Conservation (phyloP, 2,329 filamentous ascomycete species). For the Arthrobotrys sphaeroides region DNA sequence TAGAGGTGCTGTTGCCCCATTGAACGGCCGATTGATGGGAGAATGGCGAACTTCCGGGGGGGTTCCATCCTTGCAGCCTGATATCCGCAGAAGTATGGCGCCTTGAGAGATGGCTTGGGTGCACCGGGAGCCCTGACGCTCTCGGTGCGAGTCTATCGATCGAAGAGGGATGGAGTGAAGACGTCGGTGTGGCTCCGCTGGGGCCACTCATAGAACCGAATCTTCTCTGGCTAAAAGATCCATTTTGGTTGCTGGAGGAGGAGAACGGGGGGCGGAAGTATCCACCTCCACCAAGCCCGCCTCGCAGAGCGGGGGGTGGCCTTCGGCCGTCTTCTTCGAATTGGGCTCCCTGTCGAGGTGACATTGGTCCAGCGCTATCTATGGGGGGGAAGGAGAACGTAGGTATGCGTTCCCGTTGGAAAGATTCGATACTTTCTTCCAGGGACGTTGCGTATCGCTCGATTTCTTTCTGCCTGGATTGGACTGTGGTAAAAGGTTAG, state of each 20-base stretch:
- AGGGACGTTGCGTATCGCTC: slow-evolving; percentile 69
- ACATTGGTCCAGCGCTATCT: slow-evolving; percentile 78
- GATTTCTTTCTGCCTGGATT: slow-evolving; percentile 72
- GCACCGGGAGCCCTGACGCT: slow-evolving; percentile 61
- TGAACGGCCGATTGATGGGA: slow-evolving; percentile 70
- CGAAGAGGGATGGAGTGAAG: slow-evolving; percentile 78
- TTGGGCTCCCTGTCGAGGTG: slow-evolving; percentile 79
- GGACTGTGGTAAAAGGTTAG: slow-evolving; percentile 60
- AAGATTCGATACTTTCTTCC: slow-evolving; percentile 73
- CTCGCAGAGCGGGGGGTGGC: slow-evolving; percentile 70
- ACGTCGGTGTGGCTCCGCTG: slow-evolving; percentile 71
- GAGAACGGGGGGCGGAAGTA: slow-evolving; percentile 68
- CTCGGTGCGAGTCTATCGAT: slow-evolving; percentile 73
- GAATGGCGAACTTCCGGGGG: slow-evolving; percentile 63
- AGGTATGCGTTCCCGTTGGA: slow-evolving; percentile 70
- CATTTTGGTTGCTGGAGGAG: slow-evolving; percentile 34
- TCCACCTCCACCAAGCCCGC: slow-evolving; percentile 68
- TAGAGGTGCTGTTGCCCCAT: slow-evolving; percentile 75
- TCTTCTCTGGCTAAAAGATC: slow-evolving; percentile 67
- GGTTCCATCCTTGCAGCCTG: slow-evolving; percentile 82
- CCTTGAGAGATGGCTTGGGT: slow-evolving; percentile 44
- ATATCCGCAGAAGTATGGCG: slow-evolving; percentile 96
- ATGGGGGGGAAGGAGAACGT: slow-evolving; percentile 71
- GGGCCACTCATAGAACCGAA: slow-evolving; percentile 83
- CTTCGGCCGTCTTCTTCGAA: slow-evolving; percentile 80